These are phyloP conservation scores for Phytophthora hybrid DNA, from an alignment of 352 stramenopile genomes.

Conservation along the genomic window DNA sequence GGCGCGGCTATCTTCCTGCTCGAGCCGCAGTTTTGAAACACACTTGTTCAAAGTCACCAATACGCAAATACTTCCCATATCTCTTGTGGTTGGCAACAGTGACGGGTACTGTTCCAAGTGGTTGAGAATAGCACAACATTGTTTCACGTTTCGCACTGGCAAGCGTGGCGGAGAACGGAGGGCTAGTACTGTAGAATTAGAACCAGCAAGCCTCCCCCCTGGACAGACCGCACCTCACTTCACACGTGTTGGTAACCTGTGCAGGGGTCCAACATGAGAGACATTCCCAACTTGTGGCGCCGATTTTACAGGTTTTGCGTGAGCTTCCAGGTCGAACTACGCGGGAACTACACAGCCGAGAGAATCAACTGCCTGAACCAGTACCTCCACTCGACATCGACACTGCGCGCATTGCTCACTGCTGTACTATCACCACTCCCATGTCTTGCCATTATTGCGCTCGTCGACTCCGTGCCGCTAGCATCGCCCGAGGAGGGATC, in stretches of 20 bases:
- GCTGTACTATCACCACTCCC: not conserved
- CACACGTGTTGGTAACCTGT: too few relatives aligned
- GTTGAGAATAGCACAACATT: too few relatives aligned
- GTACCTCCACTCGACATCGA: not conserved
- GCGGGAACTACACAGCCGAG: not conserved
- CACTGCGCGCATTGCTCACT: not conserved
- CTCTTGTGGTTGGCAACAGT: too few relatives aligned
- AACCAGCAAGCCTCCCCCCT: too few relatives aligned
- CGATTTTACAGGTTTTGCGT: not conserved
- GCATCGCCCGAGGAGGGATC: not conserved
- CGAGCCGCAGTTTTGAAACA: constrained; percentile 21
- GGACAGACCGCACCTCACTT: too few relatives aligned
- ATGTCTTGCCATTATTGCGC: not conserved
- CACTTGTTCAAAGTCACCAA: too few relatives aligned
- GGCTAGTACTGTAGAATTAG: too few relatives aligned
- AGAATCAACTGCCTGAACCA: not conserved
- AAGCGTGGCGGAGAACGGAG: too few relatives aligned
- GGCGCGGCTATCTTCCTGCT: constrained; percentile 48
- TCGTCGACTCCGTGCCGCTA: not conserved
- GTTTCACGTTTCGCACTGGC: too few relatives aligned
- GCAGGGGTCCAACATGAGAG: not conserved
- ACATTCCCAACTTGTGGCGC: not conserved
- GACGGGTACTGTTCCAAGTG: too few relatives aligned
- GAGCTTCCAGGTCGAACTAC: not conserved
- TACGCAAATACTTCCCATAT: too few relatives aligned